phyloP scores from a whole-genome alignment of 805 yeast genomes.

The Candida golubevii region DNA sequence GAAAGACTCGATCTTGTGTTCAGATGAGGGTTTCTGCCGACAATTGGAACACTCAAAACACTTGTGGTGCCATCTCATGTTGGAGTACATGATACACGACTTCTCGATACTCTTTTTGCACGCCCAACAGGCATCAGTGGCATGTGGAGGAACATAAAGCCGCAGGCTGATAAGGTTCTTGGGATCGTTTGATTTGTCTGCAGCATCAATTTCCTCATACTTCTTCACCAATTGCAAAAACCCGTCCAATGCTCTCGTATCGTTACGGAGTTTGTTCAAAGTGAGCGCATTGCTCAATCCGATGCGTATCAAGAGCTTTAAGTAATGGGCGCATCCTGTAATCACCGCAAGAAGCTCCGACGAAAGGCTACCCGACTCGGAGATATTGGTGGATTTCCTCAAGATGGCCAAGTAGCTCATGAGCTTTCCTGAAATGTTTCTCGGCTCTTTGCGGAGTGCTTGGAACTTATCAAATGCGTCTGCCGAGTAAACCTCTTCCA shows the following conservation, averaged over 20 bases:
- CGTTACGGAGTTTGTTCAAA: conserved; percentile 52
- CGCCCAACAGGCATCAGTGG: conserved; percentile 70
- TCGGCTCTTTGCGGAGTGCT: conserved; percentile 58
- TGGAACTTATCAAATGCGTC: conserved; percentile 26
- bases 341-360: conserved; percentile 74
- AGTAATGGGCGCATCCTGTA: conserved; percentile 88
- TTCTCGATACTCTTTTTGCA: conserved; percentile 83
- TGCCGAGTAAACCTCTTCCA: conserved; percentile 22
- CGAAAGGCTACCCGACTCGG: conserved; percentile 44
- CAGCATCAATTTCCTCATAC: conserved; percentile 19
- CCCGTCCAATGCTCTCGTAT: conserved; percentile 57
- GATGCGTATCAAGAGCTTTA: conserved; percentile 76
- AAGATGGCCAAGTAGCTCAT: conserved; percentile 84
- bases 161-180: conserved; percentile 10
- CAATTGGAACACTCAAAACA: conserved; percentile 73
- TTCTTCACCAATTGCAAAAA: conserved; percentile 53
- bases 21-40: conserved; percentile 23
- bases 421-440: conserved; percentile 82
- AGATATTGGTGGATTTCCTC: conserved; percentile 50
- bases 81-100: conserved; percentile 59
- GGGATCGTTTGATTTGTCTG: conserved; percentile 10
- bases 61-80: conserved; percentile 73
- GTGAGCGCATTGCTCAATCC: conserved; percentile 77
- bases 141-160: conserved; percentile 48
- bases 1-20: conserved; percentile 13